Percentiles rank a stretch among this genome's conserved stretches.
phyloP scores from a whole-genome alignment of 2,329 filamentous ascomycete genomes.

The Hyphodiscus sp. region DNA sequence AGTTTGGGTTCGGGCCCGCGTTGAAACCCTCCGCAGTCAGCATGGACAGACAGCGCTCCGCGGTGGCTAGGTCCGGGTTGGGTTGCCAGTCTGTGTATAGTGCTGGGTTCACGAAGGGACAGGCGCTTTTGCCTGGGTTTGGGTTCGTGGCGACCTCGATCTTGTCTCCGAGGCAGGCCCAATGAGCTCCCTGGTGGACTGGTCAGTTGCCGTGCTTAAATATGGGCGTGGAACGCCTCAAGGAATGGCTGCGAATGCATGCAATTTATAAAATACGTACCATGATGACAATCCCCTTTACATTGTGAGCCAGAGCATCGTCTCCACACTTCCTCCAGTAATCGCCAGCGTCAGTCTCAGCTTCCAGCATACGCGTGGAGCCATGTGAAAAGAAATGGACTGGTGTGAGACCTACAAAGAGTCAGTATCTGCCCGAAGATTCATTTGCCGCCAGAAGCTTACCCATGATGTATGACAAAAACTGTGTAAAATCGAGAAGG shows the following conservation, averaged over 20 bases:
- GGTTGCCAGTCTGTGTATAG: conserved; percentile 60
- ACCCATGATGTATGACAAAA: too few relatives aligned
- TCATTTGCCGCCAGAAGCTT: background rate
- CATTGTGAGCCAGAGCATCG: conserved; percentile 49
- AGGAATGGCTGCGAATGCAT: too few relatives aligned
- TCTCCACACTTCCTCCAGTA: conserved; percentile 64
- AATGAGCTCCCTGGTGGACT: conserved; percentile 52
- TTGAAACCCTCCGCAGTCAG: conserved; percentile 48
- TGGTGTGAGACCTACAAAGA: conserved; percentile 6
- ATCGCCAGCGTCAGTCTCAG: conserved; percentile 51
- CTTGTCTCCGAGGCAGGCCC: conserved; percentile 49
- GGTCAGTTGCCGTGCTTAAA: background rate
- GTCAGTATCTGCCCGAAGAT: background rate
- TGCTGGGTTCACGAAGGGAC: conserved; percentile 59
- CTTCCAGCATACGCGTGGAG: conserved; percentile 66
- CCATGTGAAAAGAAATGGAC: conserved; percentile 54
- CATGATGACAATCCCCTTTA: conserved; percentile 63
- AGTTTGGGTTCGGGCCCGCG: conserved; percentile 44
- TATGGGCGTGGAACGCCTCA: background rate
- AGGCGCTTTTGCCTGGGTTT: conserved; percentile 52
- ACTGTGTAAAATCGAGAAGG: too few relatives aligned
- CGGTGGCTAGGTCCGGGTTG: conserved; percentile 50
- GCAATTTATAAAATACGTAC: conserved; percentile 33
- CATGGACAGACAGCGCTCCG: conserved; percentile 42
- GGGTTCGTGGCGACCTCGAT: conserved; percentile 58